Evolutionary conservation across 2,329 filamentous ascomycete genomes (phyloP).

Genomic region (Colletotrichum noveboracense): DNA sequence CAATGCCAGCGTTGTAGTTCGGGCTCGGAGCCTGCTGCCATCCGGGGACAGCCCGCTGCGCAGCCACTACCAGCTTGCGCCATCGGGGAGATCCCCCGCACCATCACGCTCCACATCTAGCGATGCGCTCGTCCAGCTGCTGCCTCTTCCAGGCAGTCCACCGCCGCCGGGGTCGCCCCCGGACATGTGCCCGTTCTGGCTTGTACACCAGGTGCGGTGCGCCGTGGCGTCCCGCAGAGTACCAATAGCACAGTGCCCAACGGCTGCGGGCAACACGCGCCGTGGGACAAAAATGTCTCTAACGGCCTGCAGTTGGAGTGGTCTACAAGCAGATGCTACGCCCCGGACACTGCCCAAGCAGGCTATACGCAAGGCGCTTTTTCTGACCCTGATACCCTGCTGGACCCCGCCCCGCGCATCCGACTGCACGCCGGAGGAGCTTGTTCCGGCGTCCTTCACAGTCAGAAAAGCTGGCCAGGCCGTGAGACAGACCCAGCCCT

Average conservation of each 20-base stretch:
- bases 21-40: no score
- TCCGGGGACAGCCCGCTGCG: no score
- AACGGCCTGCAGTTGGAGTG: background rate
- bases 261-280: no score
- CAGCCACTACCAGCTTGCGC: no score
- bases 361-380: background rate
- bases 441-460: background rate
- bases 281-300: background rate
- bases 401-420: background rate
- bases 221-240: background rate
- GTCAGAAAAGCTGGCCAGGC: background rate
- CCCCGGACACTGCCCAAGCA: background rate
- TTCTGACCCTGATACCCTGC: background rate
- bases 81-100: no score
- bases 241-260: background rate
- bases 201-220: background rate
- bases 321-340: background rate
- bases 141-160: no score
- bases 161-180: background rate
- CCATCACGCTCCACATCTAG: background rate
- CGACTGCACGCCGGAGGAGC: background rate
- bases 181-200: no score
- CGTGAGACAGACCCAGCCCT: background rate
- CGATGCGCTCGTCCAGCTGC: background rate
- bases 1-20: no score